Percentiles rank a stretch among this genome's conserved stretches.
These are phyloP conservation scores for Ustilago tritici DNA, from an alignment of 1,284 basidiomycete species.

Conservation along the genomic window DNA sequence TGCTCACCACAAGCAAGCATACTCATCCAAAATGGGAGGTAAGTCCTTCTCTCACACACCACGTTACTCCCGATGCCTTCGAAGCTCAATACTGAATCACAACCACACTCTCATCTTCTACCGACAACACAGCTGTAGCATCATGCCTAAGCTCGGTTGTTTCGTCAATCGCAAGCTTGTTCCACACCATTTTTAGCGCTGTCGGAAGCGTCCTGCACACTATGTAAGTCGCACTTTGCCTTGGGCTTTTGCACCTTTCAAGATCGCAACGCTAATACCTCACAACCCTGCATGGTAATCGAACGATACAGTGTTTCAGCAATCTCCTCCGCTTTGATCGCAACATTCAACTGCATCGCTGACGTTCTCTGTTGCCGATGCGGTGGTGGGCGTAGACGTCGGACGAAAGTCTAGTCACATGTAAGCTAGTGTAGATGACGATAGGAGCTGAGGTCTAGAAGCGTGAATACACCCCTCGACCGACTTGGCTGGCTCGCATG, in stretches of 20 bases:
- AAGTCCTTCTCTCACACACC: constrained; percentile 1
- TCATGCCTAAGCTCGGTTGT: constrained; percentile 54
- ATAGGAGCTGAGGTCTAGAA: neutral
- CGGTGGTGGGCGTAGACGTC: constrained; percentile 39
- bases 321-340: constrained; percentile 40
- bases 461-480: neutral
- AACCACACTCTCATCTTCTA: neutral
- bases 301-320: constrained; percentile 43
- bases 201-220: constrained; percentile 51
- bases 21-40: constrained; percentile 27
- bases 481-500: neutral
- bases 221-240: constrained; percentile 42
- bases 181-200: constrained; percentile 55
- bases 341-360: constrained; percentile 60
- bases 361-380: constrained; percentile 60
- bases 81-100: neutral
- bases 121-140: constrained; percentile 39
- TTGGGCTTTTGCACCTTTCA: neutral
- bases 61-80: neutral
- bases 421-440: no score
- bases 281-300: neutral
- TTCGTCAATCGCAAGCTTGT: constrained; percentile 43
- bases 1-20: neutral
- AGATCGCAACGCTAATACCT: neutral
- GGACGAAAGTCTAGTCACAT: constrained; percentile 26